These are phyloP conservation scores for Zygosaccharomyces sapae DNA, from an alignment of 1,139 yeast genomes.

Conservation along the genomic window DNA sequence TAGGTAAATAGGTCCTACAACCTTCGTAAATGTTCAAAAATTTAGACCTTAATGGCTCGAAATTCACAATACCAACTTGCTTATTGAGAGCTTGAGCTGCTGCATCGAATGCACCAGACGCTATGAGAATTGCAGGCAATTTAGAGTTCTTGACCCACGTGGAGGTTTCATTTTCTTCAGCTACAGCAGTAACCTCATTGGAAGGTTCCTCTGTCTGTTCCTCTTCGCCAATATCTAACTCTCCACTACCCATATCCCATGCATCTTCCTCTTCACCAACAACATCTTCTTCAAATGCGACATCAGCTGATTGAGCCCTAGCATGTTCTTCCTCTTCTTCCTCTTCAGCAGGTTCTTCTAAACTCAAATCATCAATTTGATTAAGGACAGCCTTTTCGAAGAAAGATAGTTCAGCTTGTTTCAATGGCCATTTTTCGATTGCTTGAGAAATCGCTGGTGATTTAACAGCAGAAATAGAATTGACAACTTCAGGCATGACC, in stretches of 20 bases:
- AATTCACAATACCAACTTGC: slow-evolving; percentile 80
- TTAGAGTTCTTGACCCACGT: slow-evolving; percentile 87
- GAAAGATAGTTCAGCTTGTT: slow-evolving; percentile 65
- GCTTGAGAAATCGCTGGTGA: slow-evolving; percentile 27
- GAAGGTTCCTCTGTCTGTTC: slow-evolving; percentile 47
- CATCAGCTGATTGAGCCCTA: slow-evolving; percentile 38
- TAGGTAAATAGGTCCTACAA: slow-evolving; percentile 70
- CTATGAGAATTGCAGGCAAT: slow-evolving; percentile 87
- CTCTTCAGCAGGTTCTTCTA: slow-evolving; percentile 37
- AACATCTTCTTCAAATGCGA: slow-evolving; percentile 36
- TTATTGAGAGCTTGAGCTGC: slow-evolving; percentile 89
- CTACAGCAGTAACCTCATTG: slow-evolving; percentile 40
- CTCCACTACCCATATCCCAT: slow-evolving; percentile 58
- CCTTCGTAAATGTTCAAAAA: slow-evolving; percentile 81
- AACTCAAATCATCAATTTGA: slow-evolving; percentile 59
- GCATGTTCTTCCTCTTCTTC: slow-evolving; percentile 20
- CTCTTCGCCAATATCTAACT: slow-evolving; percentile 64
- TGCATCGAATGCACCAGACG: slow-evolving; percentile 94
- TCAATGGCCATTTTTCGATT: slow-evolving; percentile 74
- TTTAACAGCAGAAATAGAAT: slow-evolving; percentile 21
- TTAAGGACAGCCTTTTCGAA: slow-evolving; percentile 84
- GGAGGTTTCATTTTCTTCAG: slow-evolving; percentile 55
- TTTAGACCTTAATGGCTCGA: slow-evolving; percentile 80
- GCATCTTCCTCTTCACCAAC: slow-evolving; percentile 52
- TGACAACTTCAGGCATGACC: slow-evolving; percentile 51